Base-by-base conservation (phyloP, 1,284 basidiomycete species). In the Pseudozyma tsukubaensis region DNA sequence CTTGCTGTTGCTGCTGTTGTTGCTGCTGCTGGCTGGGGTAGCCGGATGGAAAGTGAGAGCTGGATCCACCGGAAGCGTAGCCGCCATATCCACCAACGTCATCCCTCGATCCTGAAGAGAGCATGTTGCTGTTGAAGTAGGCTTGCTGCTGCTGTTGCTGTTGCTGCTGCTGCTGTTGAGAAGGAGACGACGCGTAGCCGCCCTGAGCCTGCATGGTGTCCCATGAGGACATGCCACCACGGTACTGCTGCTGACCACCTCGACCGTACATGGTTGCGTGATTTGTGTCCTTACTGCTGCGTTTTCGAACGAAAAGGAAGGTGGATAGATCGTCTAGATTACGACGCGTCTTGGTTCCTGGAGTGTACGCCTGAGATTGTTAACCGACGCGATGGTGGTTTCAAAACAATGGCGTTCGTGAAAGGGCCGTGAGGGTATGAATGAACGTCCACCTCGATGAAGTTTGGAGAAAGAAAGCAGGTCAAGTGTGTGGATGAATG, bases 161-260 rank as follows among this genome's bases (percentile, higher is more conserved):
- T 19, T 69, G 66, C 35, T 62, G 66, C 53, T 65, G 62, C 50
- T 72, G 69, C 50, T 71, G 68, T 58, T 71, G 59, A 4, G 68
- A 64, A 2, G 61, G 68, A 1, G 61, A 61, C 6, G 61, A 71
- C 53, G 61, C 45, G 61, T 64, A 71, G 4, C 61, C 61, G 16
- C 61, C 64, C 19, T 71, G 61, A 2, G 58, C 57, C 36, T 65
- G 61, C 68, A 71, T 64, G 24, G 24, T 29, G 45, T 71, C 68
- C 68, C 68, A 71, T 36, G 67, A 63, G 29, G 67, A 70, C n/a
- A 70, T 37, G 54, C 60, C 67, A 40, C 60, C 60, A 34, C 68
- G 68, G 42, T 71, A 71, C 24, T 71, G 68, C 54, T 71, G 68
- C 50, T 71, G 68, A 52, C 68, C 58, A 18, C 68, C 53, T 53